Conservation (phyloP, 1,139 yeast species). For the Candida glucosophila region DNA sequence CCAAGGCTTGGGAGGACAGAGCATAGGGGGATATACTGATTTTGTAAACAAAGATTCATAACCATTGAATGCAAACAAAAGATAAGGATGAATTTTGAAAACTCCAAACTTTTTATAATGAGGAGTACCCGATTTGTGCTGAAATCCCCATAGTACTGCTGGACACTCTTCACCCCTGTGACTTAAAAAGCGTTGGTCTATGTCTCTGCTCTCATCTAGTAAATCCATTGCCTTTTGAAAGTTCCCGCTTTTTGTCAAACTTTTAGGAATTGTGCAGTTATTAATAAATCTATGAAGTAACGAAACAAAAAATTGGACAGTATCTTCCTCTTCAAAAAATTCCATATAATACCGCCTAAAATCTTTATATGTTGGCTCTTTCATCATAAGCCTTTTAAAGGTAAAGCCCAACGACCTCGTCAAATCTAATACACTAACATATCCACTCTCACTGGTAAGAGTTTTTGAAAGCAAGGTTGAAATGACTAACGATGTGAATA, state of each 20-base stretch:
- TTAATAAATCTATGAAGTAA: constrained; percentile 14
- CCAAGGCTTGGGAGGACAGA: constrained; percentile 33
- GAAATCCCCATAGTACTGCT: constrained; percentile 6
- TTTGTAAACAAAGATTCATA: constrained; percentile 9
- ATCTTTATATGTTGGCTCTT: constrained; percentile 6
- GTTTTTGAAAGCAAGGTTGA: constrained; percentile 14
- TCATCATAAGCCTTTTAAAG: constrained; percentile 8
- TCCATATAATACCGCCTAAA: constrained; percentile 7
- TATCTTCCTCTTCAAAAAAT: constrained; percentile 14
- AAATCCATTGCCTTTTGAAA: constrained; percentile 2
- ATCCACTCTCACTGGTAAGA: constrained; percentile 10
- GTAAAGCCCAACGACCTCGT: constrained; percentile 8
- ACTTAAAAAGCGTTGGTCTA: constrained; percentile 4
- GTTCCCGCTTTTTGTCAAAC: constrained; percentile 1
- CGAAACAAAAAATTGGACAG: constrained; percentile 13
- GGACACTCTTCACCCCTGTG: no score
- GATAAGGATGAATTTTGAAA: constrained; percentile 18
- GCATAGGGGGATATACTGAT: constrained; percentile 27
- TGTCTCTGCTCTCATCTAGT: constrained; percentile 5
- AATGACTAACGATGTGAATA: constrained; percentile 14
- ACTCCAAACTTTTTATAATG: constrained; percentile 9
- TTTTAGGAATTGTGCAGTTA: constrained; percentile 12
- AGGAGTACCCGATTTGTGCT: constrained; percentile 1
- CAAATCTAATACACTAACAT: constrained; percentile 10
- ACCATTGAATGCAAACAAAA: constrained; percentile 11